A percentile compares a stretch with the other conserved stretches of the same genome.
These are phyloP conservation scores for Daldinia eschscholtzii DNA, from an alignment of 2,329 filamentous ascomycete genomes.

Conservation along the genomic window DNA sequence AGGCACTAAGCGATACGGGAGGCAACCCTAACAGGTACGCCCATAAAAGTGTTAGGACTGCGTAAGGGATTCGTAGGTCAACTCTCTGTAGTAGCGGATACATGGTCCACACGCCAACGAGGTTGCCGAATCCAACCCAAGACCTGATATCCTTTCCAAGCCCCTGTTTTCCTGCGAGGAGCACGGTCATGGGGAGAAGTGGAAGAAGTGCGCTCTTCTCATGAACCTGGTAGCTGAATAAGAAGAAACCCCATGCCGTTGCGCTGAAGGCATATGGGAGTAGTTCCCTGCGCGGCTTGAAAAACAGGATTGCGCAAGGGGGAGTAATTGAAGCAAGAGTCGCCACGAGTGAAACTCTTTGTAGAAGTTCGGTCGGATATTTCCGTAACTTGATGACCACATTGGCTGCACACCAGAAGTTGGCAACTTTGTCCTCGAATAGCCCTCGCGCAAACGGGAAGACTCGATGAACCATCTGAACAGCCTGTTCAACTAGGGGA, in stretches of 20 bases:
- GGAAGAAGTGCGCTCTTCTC: slow-evolving; percentile 97
- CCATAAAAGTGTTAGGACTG: slow-evolving; percentile 88
- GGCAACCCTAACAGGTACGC: slow-evolving; percentile 90
- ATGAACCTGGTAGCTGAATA: slow-evolving; percentile 98
- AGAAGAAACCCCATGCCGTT: slow-evolving; percentile 95
- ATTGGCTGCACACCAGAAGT: slow-evolving; percentile 96
- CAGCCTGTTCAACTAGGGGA: slow-evolving; percentile 79
- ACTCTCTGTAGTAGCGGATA: slow-evolving; percentile 91
- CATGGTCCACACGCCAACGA: slow-evolving; percentile 91
- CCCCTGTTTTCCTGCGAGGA: slow-evolving; percentile 83
- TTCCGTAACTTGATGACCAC: slow-evolving; percentile 87
- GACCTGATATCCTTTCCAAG: slow-evolving; percentile 80
- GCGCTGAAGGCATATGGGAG: slow-evolving; percentile 84
- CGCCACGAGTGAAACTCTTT: slow-evolving; percentile 78
- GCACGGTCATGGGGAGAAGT: slow-evolving; percentile 90
- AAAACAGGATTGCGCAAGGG: slow-evolving; percentile 82
- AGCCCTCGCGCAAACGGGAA: slow-evolving; percentile 96
- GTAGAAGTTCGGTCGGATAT: slow-evolving; percentile 78
- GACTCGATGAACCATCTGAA: slow-evolving; percentile 89
- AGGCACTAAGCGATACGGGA: slow-evolving; percentile 78
- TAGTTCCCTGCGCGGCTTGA: slow-evolving; percentile 80
- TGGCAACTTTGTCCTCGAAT: slow-evolving; percentile 99
- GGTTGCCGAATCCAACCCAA: slow-evolving; percentile 97
- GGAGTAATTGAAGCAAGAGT: slow-evolving; percentile 83
- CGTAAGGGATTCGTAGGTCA: slow-evolving; percentile 85